phyloP scores from a whole-genome alignment of 192 early-diverging fungal species.

The Backusella luteola region DNA sequence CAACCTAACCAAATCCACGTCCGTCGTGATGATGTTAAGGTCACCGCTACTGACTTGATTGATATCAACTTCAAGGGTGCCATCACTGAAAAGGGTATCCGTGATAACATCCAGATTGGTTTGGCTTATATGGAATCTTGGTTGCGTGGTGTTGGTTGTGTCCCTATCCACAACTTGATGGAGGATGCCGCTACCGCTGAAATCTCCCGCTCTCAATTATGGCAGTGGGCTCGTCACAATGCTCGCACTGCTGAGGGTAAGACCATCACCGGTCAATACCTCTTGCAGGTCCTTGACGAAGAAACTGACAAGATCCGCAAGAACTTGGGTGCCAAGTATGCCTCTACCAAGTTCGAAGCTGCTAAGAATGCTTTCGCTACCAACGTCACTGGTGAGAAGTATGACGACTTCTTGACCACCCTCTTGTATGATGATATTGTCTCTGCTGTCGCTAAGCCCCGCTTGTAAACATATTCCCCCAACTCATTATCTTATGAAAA shows the following conservation, averaged over 20 bases:
- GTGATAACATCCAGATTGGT: slow-evolving; percentile 89
- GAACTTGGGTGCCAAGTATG: slow-evolving; percentile 63
- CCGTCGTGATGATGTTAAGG: slow-evolving; percentile 88
- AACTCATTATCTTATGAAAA: not conserved
- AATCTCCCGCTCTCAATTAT: slow-evolving; percentile 95
- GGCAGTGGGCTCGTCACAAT: slow-evolving; percentile 94
- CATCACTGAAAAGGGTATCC: slow-evolving; percentile 90
- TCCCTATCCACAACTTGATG: slow-evolving; percentile 98
- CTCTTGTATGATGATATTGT: slow-evolving; percentile 91
- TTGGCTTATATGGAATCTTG: slow-evolving; percentile 95
- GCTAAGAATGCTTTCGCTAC: slow-evolving; percentile 70
- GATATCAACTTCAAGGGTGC: slow-evolving; percentile 69
- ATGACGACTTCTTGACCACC: slow-evolving; percentile 93
- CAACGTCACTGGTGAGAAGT: slow-evolving; percentile 82
- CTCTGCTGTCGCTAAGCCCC: slow-evolving; percentile 29
- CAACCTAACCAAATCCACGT: slow-evolving; percentile 94
- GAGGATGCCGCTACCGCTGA: slow-evolving; percentile 98
- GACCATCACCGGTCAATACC: slow-evolving; percentile 73
- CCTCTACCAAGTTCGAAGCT: slow-evolving; percentile 57
- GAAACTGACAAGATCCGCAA: slow-evolving; percentile 76
- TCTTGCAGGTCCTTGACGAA: slow-evolving; percentile 82
- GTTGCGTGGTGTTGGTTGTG: slow-evolving; percentile 93
- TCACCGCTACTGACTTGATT: slow-evolving; percentile 81
- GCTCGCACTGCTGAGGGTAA: slow-evolving; percentile 81
- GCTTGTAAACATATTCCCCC: slow-evolving; percentile 31